Conservation (phyloP, 345 rosid species). For the Eutrema yunnanense region DNA sequence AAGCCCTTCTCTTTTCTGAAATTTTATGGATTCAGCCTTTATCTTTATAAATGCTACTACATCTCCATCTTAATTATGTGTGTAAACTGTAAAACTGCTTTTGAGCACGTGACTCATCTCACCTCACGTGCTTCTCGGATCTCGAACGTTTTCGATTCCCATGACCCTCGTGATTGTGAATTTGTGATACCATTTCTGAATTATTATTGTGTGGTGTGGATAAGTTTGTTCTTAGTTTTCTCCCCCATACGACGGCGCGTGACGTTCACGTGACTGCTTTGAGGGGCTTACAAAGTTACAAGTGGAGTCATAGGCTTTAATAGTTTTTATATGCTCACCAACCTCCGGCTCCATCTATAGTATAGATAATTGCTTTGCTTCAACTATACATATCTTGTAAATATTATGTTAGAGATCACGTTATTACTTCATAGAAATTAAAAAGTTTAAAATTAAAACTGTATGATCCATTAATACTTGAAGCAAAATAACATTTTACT, state of each 20-base stretch:
- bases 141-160: slow-evolving; percentile 7
- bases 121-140: slow-evolving; percentile 20
- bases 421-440: not conserved
- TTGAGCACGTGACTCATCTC: slow-evolving; percentile 17
- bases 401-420: not conserved
- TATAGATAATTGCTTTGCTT: not conserved
- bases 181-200: not conserved
- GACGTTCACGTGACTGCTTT: not conserved
- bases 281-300: not conserved
- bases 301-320: slow-evolving; percentile 10
- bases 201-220: not conserved
- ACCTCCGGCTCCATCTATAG: not conserved
- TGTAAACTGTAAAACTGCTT: slow-evolving; percentile 9
- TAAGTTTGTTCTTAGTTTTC: slow-evolving; percentile 3
- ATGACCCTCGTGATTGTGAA: slow-evolving; percentile 12
- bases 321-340: not conserved
- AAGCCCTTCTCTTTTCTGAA: not conserved
- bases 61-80: not conserved
- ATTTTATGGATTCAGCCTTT: not conserved
- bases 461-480: not conserved
- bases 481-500: not conserved
- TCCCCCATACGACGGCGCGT: slow-evolving; percentile 1
- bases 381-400: not conserved
- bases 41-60: not conserved
- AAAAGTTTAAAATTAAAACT: not conserved